Base-by-base conservation (phyloP, 345 rosid species). In the Lumnitzera racemosa region DNA sequence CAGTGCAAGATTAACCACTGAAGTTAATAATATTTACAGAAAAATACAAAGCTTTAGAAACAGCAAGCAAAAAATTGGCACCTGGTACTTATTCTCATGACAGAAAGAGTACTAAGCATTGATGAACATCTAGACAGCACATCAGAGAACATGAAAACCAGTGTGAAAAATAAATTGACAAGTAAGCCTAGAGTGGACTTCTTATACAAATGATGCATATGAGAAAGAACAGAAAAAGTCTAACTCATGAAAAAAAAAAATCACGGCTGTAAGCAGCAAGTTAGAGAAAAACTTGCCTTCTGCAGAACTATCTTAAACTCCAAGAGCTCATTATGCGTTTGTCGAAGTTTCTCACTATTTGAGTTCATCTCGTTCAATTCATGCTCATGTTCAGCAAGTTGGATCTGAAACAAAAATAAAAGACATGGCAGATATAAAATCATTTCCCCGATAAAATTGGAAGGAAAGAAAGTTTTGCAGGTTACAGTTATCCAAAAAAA, bases 281-380 rank as follows among this genome's bases (percentile, higher is more conserved):
- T 23, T 46, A 54, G 52, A 51, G 55, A 36, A 36, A 4, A 36
- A 58, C 63, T 50, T 76, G 86, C 98, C 90, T 92, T 88, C 74
- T 87, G 82, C 78, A 92, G 73, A 51, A 89, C 98, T 74, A 87
- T 78, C 78, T 86, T 92, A 74, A 89, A 92, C 78, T 89, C 98
- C 58, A 92, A 75, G 36, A 92, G 96, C 75, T 92, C 98, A 67
- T 87, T 92, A 76, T 82, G 86, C 24, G 90, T 72, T 72, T 83
- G 90, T 62, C 76, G 86, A 72, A 92, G 98, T 76, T 78, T 85
- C 81, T 85, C 98, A 74, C 90, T 73, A 72, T 92, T 92, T 17
- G 96, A 89, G 68, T 87, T 92, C 91, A 87, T 85, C 75, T 92
- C 98, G 72, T 85, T 78, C 51, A 92, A 83, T 69, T 92, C 98